Evolutionary conservation across 1,284 basidiomycete species (phyloP), one percentile per base, ranked within the genome.

Genomic region (Trichosporon coremiiforme): DNA sequence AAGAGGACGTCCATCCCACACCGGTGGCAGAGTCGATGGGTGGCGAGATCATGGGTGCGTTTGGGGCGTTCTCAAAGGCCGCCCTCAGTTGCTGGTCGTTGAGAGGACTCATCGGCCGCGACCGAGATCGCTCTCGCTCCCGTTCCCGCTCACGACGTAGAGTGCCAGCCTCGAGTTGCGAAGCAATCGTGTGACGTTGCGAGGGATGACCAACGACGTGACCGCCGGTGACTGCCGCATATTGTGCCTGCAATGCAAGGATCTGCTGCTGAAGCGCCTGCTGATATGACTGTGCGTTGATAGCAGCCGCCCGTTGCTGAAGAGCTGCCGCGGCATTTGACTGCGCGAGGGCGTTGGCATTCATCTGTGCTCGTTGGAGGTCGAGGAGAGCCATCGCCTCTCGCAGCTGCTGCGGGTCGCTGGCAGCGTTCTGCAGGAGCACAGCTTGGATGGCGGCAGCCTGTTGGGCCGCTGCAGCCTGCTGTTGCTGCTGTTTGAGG

Each of bases 1-100:
- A 66, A 13, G 45, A 65, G 4, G 69, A 69, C 38, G 73, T 68
- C 72, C 73, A 71, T 3, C 73, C 70, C 12, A 70, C 73, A 2
- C 69, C 73, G 2, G 70, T 67, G 6, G 73, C 70, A 10, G 70
- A 70, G 47, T 72, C 70, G 20, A 74, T 63, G 4, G 68, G 68
- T 0, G 73, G 69, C 29, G 69, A 70, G 41, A 71, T 67, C 31
- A 69, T 63, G 4, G 73, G 66, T 33, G 66, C 70, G 10, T 67
- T 63, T 9, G 74, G 68, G 10, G 73, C 76, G 65, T 70, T 68
- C 67, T 78, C 79, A 57, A 78, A 78, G 13, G 76, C 70, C 0
- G 78, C 75, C 60, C 77, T 71, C 36, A 77, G 33, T 3, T 75
- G 74, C 10, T 71, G 65, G 50, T 76, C 72, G 55, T 78, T 73